A percentile compares a stretch with the other conserved stretches of the same genome.
phyloP scores from a whole-genome alignment of 257 asterid genomes.

The Paulownia fortunei region DNA sequence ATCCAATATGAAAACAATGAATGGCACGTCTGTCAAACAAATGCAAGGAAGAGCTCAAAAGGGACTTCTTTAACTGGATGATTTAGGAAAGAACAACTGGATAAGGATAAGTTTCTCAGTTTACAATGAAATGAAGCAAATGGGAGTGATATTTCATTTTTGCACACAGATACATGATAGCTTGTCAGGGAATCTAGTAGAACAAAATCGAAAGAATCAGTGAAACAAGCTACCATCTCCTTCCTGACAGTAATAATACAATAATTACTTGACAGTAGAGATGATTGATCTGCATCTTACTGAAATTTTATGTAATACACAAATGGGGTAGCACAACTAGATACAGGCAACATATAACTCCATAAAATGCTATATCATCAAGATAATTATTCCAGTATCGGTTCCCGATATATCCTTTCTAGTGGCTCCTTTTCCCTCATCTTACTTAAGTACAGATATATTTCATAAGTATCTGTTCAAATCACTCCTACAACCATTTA shows the following conservation, averaged over 20 bases:
- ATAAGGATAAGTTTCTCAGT: not conserved
- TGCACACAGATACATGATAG: not conserved
- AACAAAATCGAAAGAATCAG: not conserved
- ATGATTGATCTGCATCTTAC: too few species aligned
- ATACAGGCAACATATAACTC: slow-evolving; percentile 1
- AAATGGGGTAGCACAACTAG: not conserved
- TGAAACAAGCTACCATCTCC: not conserved
- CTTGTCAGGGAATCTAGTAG: not conserved
- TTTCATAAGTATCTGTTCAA: not conserved
- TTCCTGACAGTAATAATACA: not conserved
- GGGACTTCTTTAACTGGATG: not conserved
- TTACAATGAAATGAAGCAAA: not conserved
- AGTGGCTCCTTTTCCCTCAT: too few species aligned
- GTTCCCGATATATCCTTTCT: too few species aligned
- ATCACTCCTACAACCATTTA: slow-evolving; percentile 15
- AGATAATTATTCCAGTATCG: not conserved
- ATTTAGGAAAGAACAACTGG: slow-evolving; percentile 5
- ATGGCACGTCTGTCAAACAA: not conserved
- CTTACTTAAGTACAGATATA: too few species aligned
- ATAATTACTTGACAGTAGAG: too few species aligned
- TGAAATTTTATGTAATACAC: too few species aligned
- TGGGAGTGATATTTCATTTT: not conserved
- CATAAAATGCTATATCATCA: not conserved
- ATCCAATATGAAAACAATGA: not conserved
- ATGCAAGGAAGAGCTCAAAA: slow-evolving; percentile 3